A percentile compares a stretch with the other conserved stretches of the same genome.
Evolutionary conservation across 768 basidiomycete genomes (phyloP).

Genomic region (Gloeostereum incarnatum): DNA sequence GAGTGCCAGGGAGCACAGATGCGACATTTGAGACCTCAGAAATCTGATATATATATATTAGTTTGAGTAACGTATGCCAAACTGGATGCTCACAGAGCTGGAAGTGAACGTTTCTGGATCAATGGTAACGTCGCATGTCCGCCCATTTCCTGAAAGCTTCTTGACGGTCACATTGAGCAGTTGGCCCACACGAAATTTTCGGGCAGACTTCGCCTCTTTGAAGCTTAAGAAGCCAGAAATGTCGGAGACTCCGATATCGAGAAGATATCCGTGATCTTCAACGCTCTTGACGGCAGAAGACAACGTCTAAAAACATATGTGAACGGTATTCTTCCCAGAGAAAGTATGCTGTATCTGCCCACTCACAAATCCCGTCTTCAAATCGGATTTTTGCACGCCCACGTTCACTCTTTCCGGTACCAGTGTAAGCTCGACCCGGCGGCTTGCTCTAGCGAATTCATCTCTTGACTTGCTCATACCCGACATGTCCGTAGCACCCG

Average conservation of each 20-base stretch:
- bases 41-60: slow-evolving; percentile 29
- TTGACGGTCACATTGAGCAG: slow-evolving; percentile 59
- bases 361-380: slow-evolving; percentile 70
- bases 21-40: slow-evolving; percentile 71
- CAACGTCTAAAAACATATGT: slow-evolving; percentile 42
- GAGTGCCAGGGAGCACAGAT: slow-evolving; percentile 78
- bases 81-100: slow-evolving; percentile 39
- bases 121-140: slow-evolving; percentile 63
- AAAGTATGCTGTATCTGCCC: slow-evolving; percentile 4
- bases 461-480: slow-evolving; percentile 58
- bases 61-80: slow-evolving; percentile 2
- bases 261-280: slow-evolving; percentile 92
- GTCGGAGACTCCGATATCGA: slow-evolving; percentile 77
- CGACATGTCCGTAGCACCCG: slow-evolving; percentile 52
- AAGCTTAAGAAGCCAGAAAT: slow-evolving; percentile 80
- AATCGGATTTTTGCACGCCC: slow-evolving; percentile 69
- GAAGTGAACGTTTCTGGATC: slow-evolving; percentile 38
- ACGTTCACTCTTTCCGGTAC: slow-evolving; percentile 78
- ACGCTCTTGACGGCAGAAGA: slow-evolving; percentile 71
- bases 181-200: slow-evolving; percentile 50
- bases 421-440: slow-evolving; percentile 79
- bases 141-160: slow-evolving; percentile 65
- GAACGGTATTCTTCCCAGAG: not conserved
- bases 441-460: slow-evolving; percentile 56
- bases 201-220: slow-evolving; percentile 42